Evolutionary conservation across 2,329 filamentous ascomycete genomes (phyloP).

Genomic region (Diaporthe helianthi): DNA sequence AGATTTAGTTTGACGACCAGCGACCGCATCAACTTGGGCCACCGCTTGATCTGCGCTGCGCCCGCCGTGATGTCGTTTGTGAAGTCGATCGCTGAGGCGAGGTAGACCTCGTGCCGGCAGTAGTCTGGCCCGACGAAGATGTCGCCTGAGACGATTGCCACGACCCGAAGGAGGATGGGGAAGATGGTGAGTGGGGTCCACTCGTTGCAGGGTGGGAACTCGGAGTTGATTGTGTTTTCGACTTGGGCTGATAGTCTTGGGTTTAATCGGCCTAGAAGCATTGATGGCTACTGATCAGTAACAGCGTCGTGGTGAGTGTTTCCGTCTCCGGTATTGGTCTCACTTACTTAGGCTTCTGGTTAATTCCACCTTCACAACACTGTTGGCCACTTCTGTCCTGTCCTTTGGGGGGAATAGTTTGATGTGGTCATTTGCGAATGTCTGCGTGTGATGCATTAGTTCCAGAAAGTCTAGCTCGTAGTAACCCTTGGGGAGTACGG

Average conservation of each 20-base stretch:
- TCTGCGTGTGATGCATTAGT: neutral
- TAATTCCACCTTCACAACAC: conserved; percentile 21
- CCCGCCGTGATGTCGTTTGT: conserved; percentile 40
- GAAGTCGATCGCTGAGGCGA: conserved; percentile 50
- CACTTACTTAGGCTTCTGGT: conserved; percentile 21
- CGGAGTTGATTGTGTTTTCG: conserved; percentile 14
- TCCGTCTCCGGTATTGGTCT: accelerated
- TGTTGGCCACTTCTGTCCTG: conserved; percentile 27
- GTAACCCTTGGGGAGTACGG: no score
- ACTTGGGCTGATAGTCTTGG: conserved; percentile 20
- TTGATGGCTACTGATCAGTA: neutral
- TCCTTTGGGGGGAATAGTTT: conserved; percentile 29
- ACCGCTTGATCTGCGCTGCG: conserved; percentile 40
- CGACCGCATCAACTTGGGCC: conserved; percentile 29
- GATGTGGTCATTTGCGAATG: conserved; percentile 28
- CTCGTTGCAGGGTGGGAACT: conserved; percentile 13
- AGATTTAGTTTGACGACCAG: conserved; percentile 19
- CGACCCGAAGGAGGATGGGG: conserved; percentile 46
- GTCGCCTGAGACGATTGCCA: conserved; percentile 49
- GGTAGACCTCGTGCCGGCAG: conserved; percentile 48
- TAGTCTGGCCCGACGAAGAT: conserved; percentile 52
- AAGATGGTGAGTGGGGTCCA: conserved; percentile 43
- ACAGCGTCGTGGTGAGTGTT: no score
- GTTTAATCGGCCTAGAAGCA: conserved; percentile 10
- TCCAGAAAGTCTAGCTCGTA: no score